These are phyloP conservation scores for Ziziphus jujuba DNA, from an alignment of 306 rosid genomes.

Conservation along the genomic window DNA sequence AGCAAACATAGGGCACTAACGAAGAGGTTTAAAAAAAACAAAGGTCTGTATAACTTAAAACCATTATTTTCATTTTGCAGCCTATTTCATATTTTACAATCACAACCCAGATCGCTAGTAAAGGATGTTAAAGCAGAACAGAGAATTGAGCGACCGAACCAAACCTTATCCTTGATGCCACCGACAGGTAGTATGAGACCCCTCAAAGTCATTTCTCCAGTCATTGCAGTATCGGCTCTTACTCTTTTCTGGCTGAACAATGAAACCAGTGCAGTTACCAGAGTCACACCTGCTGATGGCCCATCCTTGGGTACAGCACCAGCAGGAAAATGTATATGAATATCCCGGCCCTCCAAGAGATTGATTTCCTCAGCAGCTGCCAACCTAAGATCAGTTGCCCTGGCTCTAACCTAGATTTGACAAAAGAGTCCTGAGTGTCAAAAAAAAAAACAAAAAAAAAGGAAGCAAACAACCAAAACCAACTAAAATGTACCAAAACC, in stretches of 20 bases:
- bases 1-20: too few relatives aligned
- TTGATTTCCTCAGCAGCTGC: conserved; percentile 60
- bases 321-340: conserved; percentile 98
- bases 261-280: conserved; percentile 94
- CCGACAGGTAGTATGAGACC: conserved; percentile 98
- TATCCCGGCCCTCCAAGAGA: conserved; percentile 83
- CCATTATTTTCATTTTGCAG: too few relatives aligned
- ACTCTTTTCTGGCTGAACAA: conserved; percentile 74
- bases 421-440: conserved; percentile 20
- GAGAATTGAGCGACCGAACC: conserved; percentile 1
- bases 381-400: conserved; percentile 73
- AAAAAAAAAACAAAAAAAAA: not conserved
- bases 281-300: conserved; percentile 98
- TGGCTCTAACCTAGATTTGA: conserved; percentile 73
- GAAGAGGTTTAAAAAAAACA: too few relatives aligned
- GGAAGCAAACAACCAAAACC: not conserved
- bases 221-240: conserved; percentile 97
- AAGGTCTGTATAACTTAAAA: too few relatives aligned
- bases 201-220: conserved; percentile 98
- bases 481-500: not conserved
- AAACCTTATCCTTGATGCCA: conserved; percentile 97
- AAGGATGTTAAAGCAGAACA: too few relatives aligned
- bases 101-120: too few relatives aligned
- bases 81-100: too few relatives aligned
- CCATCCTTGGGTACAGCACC: conserved; percentile 99